Evolutionary conservation across 805 yeast genomes (phyloP), one percentile per base, ranked within the genome.

Genomic region (Tanozyma kutaoensis): DNA sequence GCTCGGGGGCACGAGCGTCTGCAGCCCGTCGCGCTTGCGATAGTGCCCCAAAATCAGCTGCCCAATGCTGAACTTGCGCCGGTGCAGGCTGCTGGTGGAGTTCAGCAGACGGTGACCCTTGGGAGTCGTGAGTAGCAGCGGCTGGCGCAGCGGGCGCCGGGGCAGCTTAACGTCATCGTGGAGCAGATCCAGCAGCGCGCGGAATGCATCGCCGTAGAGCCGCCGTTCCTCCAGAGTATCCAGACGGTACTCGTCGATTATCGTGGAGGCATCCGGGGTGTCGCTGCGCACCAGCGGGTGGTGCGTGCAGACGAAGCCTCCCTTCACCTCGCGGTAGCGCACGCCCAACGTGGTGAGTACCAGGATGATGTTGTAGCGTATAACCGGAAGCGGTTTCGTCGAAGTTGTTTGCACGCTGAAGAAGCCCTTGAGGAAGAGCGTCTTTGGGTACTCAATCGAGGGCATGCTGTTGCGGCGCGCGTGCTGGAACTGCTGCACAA

Each of bases 331-430:
- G 35, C 76, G 78, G 48, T 68, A 86, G 32, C 73, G 71, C 26
- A 88, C 91, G 15, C 82, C 84, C 45, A 82, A 61, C 35, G 72
- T 72, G 12, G 72, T 73, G 46, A 86, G 63, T 1, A 79, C 88
- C 13, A 72, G 66, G 16, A 86, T 79, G 22, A 86, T 74, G 46
- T 80, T 86, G 44, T 79, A 74, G 29, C 96, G 69, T 31, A 86
- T 85, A 35, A 81, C 79, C 9, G 93, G 86, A 30, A 88, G 62
- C 12, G 95, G 91, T 42, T 84, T 84, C 4, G 95, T 81, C 2
- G 95, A 84, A 0, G 97, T 86, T 1, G 94, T 81, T 54, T 86
- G 95, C 26, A 86, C 96, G 33, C 88, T 76, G 54, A 86, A 86
- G 45, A 88, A 86, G 1, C 96, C 96, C 47, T 85, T 82, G 48